Percentiles rank a stretch among this genome's conserved stretches.
phyloP scores from a whole-genome alignment of 2,329 filamentous ascomycete species.

The Orbilia quercus region DNA sequence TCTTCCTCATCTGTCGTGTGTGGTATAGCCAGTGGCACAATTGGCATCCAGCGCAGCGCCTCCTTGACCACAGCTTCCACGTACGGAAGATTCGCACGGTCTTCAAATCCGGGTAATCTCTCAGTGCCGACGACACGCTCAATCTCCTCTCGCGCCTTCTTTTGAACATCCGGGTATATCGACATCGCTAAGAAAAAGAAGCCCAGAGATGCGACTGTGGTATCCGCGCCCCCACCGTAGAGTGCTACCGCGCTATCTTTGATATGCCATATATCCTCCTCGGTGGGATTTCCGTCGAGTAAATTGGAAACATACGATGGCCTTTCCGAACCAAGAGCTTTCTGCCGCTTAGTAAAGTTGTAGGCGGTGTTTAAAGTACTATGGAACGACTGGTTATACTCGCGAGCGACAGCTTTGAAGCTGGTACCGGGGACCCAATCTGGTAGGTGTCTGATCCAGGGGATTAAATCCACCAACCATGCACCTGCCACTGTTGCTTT shows the following conservation, averaged over 20 bases:
- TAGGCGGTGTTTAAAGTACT: constrained; percentile 57
- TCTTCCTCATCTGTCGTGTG: constrained; percentile 68
- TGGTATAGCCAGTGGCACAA: constrained; percentile 69
- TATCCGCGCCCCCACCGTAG: constrained; percentile 66
- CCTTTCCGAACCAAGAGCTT: constrained; percentile 61
- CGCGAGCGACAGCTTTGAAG: constrained; percentile 54
- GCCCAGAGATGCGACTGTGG: constrained; percentile 62
- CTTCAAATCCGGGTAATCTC: constrained; percentile 67
- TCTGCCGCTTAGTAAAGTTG: constrained; percentile 63
- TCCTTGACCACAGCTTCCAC: constrained; percentile 71
- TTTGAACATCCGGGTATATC: constrained; percentile 68
- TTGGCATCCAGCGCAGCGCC: constrained; percentile 70
- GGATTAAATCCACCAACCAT: constrained; percentile 62
- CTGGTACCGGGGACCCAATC: constrained; percentile 59
- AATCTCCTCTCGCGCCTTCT: constrained; percentile 69
- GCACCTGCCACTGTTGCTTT: constrained; percentile 62
- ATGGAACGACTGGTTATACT: constrained; percentile 25
- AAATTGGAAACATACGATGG: constrained; percentile 64
- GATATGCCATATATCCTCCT: constrained; percentile 64
- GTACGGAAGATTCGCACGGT: constrained; percentile 68
- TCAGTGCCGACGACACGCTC: constrained; percentile 68
- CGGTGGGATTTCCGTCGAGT: constrained; percentile 64
- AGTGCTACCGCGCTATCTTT: constrained; percentile 64
- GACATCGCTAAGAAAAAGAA: constrained; percentile 64
- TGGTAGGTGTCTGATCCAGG: constrained; percentile 61